Evolutionary conservation across 2,329 filamentous ascomycete genomes (phyloP).

Genomic region (Arthroderma uncinatum): DNA sequence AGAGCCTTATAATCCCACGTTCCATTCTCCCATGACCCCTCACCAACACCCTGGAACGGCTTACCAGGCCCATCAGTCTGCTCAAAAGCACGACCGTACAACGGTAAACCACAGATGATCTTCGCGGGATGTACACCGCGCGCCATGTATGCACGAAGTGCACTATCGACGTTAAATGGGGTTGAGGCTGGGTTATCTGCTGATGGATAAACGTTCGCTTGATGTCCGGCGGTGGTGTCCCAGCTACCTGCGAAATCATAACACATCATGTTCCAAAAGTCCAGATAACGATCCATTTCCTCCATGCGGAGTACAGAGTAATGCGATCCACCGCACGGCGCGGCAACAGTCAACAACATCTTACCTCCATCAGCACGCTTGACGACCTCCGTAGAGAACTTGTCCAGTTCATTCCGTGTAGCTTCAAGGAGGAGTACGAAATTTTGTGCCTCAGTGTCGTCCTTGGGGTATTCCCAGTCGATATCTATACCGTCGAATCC

Average conservation of each 20-base stretch:
- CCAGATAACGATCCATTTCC: slow-evolving; percentile 39
- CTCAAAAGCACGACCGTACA: slow-evolving; percentile 80
- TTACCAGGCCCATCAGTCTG: slow-evolving; percentile 64
- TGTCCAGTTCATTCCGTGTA: slow-evolving; percentile 21
- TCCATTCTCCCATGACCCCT: slow-evolving; percentile 73
- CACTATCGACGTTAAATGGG: slow-evolving; percentile 64
- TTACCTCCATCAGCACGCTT: slow-evolving; percentile 29
- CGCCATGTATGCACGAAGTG: slow-evolving; percentile 59
- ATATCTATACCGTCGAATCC: slow-evolving; percentile 50
- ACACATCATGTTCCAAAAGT: slow-evolving; percentile 57
- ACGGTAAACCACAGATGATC: slow-evolving; percentile 79
- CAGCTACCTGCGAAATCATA: slow-evolving; percentile 84
- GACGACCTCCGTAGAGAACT: slow-evolving; percentile 7
- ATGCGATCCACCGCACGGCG: slow-evolving; percentile 32
- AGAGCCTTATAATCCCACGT: slow-evolving; percentile 84
- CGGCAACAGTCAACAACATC: slow-evolving; percentile 39
- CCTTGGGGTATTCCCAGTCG: slow-evolving; percentile 34
- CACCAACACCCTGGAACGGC: slow-evolving; percentile 59
- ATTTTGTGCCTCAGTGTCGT: slow-evolving; percentile 26
- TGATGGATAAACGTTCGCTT: slow-evolving; percentile 64
- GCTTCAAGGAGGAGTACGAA: slow-evolving; percentile 28
- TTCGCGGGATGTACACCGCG: slow-evolving; percentile 57
- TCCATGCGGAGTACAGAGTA: slow-evolving; percentile 35
- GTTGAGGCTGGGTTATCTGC: slow-evolving; percentile 50
- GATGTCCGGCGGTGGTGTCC: slow-evolving; percentile 62